Base-by-base conservation (phyloP, 2,329 filamentous ascomycete species). In the Monilinia laxa region DNA sequence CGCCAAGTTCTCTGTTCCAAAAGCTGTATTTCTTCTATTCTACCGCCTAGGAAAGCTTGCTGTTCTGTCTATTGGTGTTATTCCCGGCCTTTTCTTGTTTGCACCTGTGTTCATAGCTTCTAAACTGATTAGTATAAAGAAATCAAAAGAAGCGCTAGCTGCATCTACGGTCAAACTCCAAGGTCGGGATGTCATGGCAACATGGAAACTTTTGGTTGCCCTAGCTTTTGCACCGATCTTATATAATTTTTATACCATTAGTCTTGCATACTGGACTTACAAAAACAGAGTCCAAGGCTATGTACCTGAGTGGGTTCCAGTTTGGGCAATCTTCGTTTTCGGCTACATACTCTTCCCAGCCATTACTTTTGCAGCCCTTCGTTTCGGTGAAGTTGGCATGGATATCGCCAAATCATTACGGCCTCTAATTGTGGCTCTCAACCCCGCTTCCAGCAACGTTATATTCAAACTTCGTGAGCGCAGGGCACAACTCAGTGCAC, bases 331-430 rank as follows among this genome's bases (percentile, higher is more conserved):
- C 14, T 87, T 93, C 70, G 77, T 92, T 12, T 85, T 87, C 51
- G 90, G 93, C 60, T 89, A 91, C 80, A 83, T 92, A 58, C 81
- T 96, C 71, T 97, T 97, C 82, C 90, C 93, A 7, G 85, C 88
- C 31, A 90, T 97, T 73, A 97, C 93, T 0, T 97, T 96, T 77
- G 93, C 93, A 5, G 92, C 95, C 9, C 87, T 99, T 63, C 90
- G 95, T 14, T 96, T 98, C 71, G 95, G 95, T 57, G 95, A 99
- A 80, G 90, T 96, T n/a, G 95, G 94, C 63, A 97, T 99, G 93
- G 95, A 99, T 76, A 97, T 99, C 66, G 82, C 95, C 80, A 99
- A 98, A 79, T 98, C 94, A 0, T 84, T 99, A 20, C 87, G 92
- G 12, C 95, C 95, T 7, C 85, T 99, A 12, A 82, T 96, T 56